phyloP scores from a whole-genome alignment of 1,139 yeast species.

The Zygoascus hellenicus region DNA sequence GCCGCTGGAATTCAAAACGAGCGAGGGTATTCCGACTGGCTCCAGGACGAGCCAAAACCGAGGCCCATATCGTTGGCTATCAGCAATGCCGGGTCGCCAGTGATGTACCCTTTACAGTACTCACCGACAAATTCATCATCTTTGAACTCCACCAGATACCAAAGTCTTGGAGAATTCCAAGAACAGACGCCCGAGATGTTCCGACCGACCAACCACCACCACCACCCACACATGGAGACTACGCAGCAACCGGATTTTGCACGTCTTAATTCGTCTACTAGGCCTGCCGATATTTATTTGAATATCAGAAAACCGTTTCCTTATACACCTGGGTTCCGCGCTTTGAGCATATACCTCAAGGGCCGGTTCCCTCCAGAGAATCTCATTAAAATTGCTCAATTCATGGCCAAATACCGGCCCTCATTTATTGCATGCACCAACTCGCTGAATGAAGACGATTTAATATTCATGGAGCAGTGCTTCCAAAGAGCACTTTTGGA shows the following conservation, averaged over 20 bases:
- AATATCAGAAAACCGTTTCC: slow-evolving; percentile 70
- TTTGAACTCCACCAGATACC: too few species aligned
- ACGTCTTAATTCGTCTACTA: slow-evolving; percentile 11
- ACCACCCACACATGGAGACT: neutral
- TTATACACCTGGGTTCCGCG: slow-evolving; percentile 88
- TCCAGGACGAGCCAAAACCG: slow-evolving; percentile 19
- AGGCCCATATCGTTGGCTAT: slow-evolving; percentile 27
- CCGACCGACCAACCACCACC: neutral
- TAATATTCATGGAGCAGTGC: slow-evolving; percentile 93
- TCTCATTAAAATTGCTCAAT: slow-evolving; percentile 76
- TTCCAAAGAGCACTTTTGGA: slow-evolving; percentile 88
- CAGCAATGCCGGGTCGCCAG: slow-evolving; percentile 13
- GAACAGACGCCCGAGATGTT: neutral
- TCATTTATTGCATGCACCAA: slow-evolving; percentile 89
- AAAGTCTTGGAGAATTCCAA: too few species aligned
- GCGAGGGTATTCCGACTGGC: slow-evolving; percentile 17
- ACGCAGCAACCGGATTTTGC: neutral
- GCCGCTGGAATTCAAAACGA: slow-evolving; percentile 10
- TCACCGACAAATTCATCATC: slow-evolving; percentile 5
- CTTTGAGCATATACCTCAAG: slow-evolving; percentile 66
- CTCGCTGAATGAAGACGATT: slow-evolving; percentile 79
- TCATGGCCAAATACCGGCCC: slow-evolving; percentile 87
- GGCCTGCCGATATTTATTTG: slow-evolving; percentile 78
- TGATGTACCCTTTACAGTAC: slow-evolving; percentile 1
- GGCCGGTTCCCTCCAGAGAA: slow-evolving; percentile 63